Conservation (phyloP, 2,329 filamentous ascomycete species). For the Fusarium duplospermum region DNA sequence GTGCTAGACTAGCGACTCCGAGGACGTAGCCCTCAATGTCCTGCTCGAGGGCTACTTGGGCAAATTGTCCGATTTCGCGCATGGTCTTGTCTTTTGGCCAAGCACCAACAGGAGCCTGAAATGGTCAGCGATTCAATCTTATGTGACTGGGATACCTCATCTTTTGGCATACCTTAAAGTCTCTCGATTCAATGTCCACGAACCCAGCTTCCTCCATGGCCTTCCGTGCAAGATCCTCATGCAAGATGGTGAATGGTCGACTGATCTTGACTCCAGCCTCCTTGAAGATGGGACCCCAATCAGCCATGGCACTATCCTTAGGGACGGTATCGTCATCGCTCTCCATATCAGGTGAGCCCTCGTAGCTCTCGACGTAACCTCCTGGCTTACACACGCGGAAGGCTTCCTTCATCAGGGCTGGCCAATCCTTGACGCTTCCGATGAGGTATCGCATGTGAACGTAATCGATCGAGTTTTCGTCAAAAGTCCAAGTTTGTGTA, state of each 20-base stretch:
- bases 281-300: constrained; percentile 41
- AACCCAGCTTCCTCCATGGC: constrained; percentile 17
- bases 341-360: constrained; percentile 34
- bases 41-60: constrained; percentile 45
- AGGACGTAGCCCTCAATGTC: constrained; percentile 48
- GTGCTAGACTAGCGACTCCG: constrained; percentile 46
- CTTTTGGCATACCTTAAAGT: background rate
- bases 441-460: constrained; percentile 68
- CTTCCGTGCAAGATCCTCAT: constrained; percentile 8
- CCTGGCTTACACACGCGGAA: constrained; percentile 66
- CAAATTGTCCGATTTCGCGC: constrained; percentile 34
- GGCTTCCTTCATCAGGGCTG: constrained; percentile 62
- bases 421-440: constrained; percentile 67
- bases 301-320: constrained; percentile 35
- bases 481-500: constrained; percentile 43
- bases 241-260: constrained; percentile 35
- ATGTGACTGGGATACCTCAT: background rate
- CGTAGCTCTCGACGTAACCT: constrained; percentile 52
- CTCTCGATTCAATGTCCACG: constrained; percentile 9
- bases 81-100: constrained; percentile 19
- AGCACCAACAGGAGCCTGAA: constrained; percentile 10
- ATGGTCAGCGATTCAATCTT: background rate
- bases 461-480: constrained; percentile 61
- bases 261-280: constrained; percentile 43
- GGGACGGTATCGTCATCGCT: constrained; percentile 46